These are phyloP conservation scores for Saccharomyces uvarum DNA, from an alignment of 1,139 yeast genomes.

Conservation along the genomic window DNA sequence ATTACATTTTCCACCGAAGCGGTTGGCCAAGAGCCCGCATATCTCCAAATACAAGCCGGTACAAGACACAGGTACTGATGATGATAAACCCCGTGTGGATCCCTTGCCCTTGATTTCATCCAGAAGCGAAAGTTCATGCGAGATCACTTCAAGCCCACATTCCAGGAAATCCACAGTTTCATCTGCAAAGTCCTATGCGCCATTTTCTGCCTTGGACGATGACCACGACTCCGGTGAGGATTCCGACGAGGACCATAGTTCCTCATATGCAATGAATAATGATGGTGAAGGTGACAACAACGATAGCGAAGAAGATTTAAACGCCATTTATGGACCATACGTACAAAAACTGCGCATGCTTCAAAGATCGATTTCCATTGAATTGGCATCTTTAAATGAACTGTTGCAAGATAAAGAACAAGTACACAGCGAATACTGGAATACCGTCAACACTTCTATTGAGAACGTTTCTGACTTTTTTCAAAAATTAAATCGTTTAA, in stretches of 20 bases:
- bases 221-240: constrained; percentile 8
- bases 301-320: constrained; percentile 33
- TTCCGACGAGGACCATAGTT: constrained; percentile 16
- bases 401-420: constrained; percentile 35
- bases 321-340: constrained; percentile 34
- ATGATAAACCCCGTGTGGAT: not conserved
- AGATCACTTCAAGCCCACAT: not conserved
- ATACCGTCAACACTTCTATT: constrained; percentile 29
- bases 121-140: not conserved
- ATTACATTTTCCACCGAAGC: not conserved
- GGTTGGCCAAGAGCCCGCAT: not conserved
- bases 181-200: not conserved
- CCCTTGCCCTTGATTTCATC: not conserved
- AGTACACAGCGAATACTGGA: constrained; percentile 21
- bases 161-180: not conserved
- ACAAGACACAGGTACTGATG: constrained; percentile 7
- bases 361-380: constrained; percentile 55
- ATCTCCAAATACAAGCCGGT: not conserved
- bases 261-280: constrained; percentile 19
- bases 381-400: constrained; percentile 52
- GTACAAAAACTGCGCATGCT: constrained; percentile 39
- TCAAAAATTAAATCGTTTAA: constrained; percentile 27
- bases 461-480: constrained; percentile 28
- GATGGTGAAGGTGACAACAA: constrained; percentile 23
- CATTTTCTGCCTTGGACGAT: not conserved